These are phyloP conservation scores for Dactylorhiza incarnata DNA, from an alignment of 106 monocot species.

Conservation along the genomic window DNA sequence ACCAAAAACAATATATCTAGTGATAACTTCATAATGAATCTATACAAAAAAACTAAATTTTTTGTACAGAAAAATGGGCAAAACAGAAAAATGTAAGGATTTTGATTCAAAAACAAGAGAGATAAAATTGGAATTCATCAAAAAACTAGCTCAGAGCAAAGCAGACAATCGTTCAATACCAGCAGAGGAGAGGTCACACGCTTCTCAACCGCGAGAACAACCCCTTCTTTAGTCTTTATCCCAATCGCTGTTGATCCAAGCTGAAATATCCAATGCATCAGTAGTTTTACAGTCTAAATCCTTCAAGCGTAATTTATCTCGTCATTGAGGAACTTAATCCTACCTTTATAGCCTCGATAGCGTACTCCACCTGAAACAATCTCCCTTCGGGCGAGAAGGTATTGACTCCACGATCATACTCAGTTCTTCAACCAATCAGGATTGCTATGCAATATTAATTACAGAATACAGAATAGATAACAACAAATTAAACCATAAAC, in stretches of 20 bases:
- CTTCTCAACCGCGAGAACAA: slow-evolving; percentile 68
- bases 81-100: background rate
- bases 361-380: slow-evolving; percentile 93
- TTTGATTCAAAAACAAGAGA: background rate
- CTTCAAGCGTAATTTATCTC: background rate
- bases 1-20: background rate
- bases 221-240: slow-evolving; percentile 73
- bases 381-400: slow-evolving; percentile 96
- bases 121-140: background rate
- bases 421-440: slow-evolving; percentile 45
- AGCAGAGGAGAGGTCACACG: slow-evolving; percentile 63
- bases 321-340: background rate
- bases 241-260: slow-evolving; percentile 75
- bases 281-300: background rate
- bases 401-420: slow-evolving; percentile 95
- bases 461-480: background rate
- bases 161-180: slow-evolving; percentile 16
- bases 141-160: background rate
- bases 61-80: no score
- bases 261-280: slow-evolving; percentile 16
- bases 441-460: background rate
- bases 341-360: slow-evolving; percentile 96
- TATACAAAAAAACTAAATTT: no score
- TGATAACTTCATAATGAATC: background rate
- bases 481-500: background rate